Percentiles rank a stretch among this genome's conserved stretches.
phyloP scores from a whole-genome alignment of 2,329 filamentous ascomycete species.

The Ophiostoma pallidulum region DNA sequence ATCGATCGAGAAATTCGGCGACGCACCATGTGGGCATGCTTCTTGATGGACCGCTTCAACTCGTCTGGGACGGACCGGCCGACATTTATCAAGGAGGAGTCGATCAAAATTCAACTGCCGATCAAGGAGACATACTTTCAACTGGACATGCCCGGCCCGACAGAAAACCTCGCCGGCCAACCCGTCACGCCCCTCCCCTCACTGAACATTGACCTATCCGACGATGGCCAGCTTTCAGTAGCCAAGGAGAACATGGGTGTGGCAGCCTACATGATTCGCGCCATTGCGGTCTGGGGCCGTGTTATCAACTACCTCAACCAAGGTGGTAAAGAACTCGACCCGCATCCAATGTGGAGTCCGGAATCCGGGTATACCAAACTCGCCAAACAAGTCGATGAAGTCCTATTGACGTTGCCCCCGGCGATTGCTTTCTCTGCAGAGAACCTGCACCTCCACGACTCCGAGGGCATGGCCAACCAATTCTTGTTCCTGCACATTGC shows the following conservation, averaged over 20 bases:
- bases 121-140: constrained; percentile 86
- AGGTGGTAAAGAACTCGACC: constrained; percentile 72
- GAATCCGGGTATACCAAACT: constrained; percentile 69
- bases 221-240: constrained; percentile 55
- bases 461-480: constrained; percentile 78
- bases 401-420: constrained; percentile 60
- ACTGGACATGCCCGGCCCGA: constrained; percentile 80
- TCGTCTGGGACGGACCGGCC: constrained; percentile 90
- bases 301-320: constrained; percentile 86
- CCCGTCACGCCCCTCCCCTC: constrained; percentile 22
- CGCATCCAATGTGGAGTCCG: constrained; percentile 68
- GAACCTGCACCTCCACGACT: constrained; percentile 76
- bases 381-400: constrained; percentile 59
- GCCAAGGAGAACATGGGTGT: constrained; percentile 85
- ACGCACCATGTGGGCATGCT: constrained; percentile 96
- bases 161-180: constrained; percentile 66
- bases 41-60: constrained; percentile 95
- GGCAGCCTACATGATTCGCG: constrained; percentile 77
- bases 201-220: constrained; percentile 50
- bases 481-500: constrained; percentile 88
- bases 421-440: constrained; percentile 66
- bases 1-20: constrained; percentile 88
- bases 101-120: constrained; percentile 79
- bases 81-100: constrained; percentile 82
- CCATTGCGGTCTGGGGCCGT: constrained; percentile 80